These are phyloP conservation scores for Schwanniomyces etchellsii DNA, from an alignment of 1,139 yeast genomes.

Conservation along the genomic window DNA sequence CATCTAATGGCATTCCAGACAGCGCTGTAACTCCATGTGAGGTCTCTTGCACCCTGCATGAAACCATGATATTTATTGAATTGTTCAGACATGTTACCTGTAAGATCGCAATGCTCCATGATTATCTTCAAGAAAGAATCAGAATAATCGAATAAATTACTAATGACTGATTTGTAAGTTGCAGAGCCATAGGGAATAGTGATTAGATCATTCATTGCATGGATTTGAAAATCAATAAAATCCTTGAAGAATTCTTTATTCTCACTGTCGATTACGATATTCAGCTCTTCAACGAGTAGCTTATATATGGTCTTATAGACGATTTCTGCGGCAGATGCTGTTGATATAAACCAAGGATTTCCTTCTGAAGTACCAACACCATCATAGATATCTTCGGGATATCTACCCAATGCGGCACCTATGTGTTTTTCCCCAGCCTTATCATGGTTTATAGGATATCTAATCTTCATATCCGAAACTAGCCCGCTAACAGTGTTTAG, in stretches of 20 bases:
- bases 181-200: slow-evolving; percentile 37
- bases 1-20: slow-evolving; percentile 68
- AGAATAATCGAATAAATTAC: slow-evolving; percentile 50
- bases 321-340: slow-evolving; percentile 71
- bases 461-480: slow-evolving; percentile 58
- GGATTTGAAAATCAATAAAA: slow-evolving; percentile 30
- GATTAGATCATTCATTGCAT: slow-evolving; percentile 22
- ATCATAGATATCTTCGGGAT: slow-evolving; percentile 89
- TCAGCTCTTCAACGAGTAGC: slow-evolving; percentile 15
- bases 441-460: slow-evolving; percentile 70
- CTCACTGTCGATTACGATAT: slow-evolving; percentile 18
- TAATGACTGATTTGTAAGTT: slow-evolving; percentile 40
- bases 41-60: slow-evolving; percentile 80
- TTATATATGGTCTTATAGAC: slow-evolving; percentile 34
- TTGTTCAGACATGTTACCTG: slow-evolving; percentile 88
- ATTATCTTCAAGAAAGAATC: slow-evolving; percentile 75
- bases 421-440: slow-evolving; percentile 27
- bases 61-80: slow-evolving; percentile 75
- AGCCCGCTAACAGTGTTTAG: slow-evolving; percentile 55
- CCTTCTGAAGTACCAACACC: slow-evolving; percentile 74
- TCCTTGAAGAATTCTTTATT: slow-evolving; percentile 25
- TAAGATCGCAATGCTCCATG: slow-evolving; percentile 61
- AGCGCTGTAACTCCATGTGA: slow-evolving; percentile 91
- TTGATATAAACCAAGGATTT: slow-evolving; percentile 93
- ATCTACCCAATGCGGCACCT: slow-evolving; percentile 83